phyloP scores from a whole-genome alignment of 2,329 filamentous ascomycete genomes.

The Talaromyces sp. region DNA sequence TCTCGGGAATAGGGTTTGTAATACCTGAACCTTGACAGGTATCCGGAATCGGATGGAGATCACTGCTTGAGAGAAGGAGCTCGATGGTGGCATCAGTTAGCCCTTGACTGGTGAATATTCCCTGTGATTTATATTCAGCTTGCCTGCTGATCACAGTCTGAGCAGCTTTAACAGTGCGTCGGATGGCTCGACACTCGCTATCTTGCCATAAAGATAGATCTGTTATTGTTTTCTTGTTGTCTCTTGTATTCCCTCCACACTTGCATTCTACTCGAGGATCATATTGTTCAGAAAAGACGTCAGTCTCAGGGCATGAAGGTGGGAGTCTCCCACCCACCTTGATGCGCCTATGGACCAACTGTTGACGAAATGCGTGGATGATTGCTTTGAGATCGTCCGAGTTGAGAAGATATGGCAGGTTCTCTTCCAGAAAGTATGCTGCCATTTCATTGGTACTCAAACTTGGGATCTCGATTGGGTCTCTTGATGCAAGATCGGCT shows the following conservation, averaged over 20 bases:
- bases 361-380: not conserved
- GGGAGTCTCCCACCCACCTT: not conserved
- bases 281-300: not conserved
- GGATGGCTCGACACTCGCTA: not conserved
- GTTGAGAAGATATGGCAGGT: not conserved
- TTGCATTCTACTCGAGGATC: not conserved
- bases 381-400: not conserved
- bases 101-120: not conserved
- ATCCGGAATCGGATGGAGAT: not conserved
- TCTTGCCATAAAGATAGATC: not conserved
- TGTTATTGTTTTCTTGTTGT: not conserved
- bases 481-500: not conserved
- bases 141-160: not conserved
- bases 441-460: conserved; percentile 4
- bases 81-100: not conserved
- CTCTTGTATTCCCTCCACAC: not conserved
- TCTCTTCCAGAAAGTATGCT: not conserved
- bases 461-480: not conserved
- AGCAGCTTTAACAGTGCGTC: not conserved
- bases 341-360: not conserved
- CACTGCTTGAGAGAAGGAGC: not conserved
- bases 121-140: not conserved
- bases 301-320: not conserved
- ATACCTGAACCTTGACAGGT: not conserved
- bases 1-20: not conserved